These are phyloP conservation scores for Diutina mesorugosa DNA, from an alignment of 1,139 yeast genomes.

Conservation along the genomic window DNA sequence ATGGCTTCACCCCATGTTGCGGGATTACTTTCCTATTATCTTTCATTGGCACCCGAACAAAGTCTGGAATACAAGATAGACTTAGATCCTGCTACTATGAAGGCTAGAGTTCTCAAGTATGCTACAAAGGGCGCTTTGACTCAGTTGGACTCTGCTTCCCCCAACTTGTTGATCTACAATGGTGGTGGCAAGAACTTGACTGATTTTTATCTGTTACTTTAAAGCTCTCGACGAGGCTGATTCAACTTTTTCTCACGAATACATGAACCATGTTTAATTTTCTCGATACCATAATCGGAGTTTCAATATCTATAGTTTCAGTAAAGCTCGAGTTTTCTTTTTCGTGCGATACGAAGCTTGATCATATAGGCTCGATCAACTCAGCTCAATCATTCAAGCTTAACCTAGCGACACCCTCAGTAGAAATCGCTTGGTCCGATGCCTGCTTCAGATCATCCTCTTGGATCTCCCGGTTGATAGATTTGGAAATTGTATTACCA, in stretches of 20 bases:
- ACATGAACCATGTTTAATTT: no score
- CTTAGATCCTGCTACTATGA: slow-evolving; percentile 20
- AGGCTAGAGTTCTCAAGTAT: slow-evolving; percentile 22
- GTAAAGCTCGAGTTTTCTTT: no score
- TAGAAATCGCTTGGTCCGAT: not conserved
- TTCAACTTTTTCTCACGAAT: not conserved
- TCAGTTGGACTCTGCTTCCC: slow-evolving; percentile 11
- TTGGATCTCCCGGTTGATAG: not conserved
- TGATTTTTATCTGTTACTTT: not conserved
- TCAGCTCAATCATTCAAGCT: not conserved
- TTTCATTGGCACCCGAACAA: slow-evolving; percentile 27
- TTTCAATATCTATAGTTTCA: no score
- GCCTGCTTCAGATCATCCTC: not conserved
- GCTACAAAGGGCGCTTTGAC: slow-evolving; percentile 20
- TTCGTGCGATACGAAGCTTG: no score
- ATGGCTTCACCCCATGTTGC: slow-evolving; percentile 34
- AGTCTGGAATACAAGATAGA: slow-evolving; percentile 19
- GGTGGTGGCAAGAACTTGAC: slow-evolving; percentile 11
- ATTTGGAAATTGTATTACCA: not conserved
- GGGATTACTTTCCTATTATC: slow-evolving; percentile 27
- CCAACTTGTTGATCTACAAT: slow-evolving; percentile 14
- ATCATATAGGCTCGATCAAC: no score
- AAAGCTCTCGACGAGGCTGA: not conserved
- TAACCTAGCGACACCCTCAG: not conserved
- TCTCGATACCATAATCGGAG: no score